A percentile compares a stretch with the other conserved stretches of the same genome.
Conservation (phyloP, 305 asterid species). For the Andrographis paniculata region DNA sequence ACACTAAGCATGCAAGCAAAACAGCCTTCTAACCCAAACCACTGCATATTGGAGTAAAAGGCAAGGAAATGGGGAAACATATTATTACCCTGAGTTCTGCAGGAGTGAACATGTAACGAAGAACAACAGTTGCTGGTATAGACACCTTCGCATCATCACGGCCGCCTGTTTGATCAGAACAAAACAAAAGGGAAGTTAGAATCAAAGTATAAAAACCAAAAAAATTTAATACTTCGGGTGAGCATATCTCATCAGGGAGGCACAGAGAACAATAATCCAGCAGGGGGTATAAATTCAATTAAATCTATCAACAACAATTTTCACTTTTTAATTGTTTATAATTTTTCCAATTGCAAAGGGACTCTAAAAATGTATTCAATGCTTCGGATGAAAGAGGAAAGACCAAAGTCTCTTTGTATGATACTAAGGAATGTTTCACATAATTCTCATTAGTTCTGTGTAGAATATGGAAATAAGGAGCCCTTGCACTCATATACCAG, state of each 20-base stretch:
- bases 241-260: neutral
- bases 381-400: too few relatives aligned
- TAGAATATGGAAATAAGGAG: too few relatives aligned
- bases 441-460: too few relatives aligned
- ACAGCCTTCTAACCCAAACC: neutral
- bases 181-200: neutral
- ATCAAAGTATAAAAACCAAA: conserved; percentile 10
- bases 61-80: too few relatives aligned
- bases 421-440: too few relatives aligned
- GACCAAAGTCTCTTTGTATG: too few relatives aligned
- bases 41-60: neutral
- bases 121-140: conserved; percentile 75
- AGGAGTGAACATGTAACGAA: conserved; percentile 85
- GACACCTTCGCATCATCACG: conserved; percentile 77
- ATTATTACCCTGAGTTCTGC: conserved; percentile 89
- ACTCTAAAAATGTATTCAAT: too few relatives aligned
- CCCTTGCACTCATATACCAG: too few relatives aligned
- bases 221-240: conserved; percentile 5
- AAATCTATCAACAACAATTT: neutral
- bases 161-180: conserved; percentile 61
- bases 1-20: neutral
- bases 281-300: conserved; percentile 3
- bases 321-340: too few relatives aligned
- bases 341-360: too few relatives aligned
- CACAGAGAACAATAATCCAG: neutral